Evolutionary conservation across 192 early-diverging fungal species (phyloP).

Genomic region (Chytriomyces sp.): DNA sequence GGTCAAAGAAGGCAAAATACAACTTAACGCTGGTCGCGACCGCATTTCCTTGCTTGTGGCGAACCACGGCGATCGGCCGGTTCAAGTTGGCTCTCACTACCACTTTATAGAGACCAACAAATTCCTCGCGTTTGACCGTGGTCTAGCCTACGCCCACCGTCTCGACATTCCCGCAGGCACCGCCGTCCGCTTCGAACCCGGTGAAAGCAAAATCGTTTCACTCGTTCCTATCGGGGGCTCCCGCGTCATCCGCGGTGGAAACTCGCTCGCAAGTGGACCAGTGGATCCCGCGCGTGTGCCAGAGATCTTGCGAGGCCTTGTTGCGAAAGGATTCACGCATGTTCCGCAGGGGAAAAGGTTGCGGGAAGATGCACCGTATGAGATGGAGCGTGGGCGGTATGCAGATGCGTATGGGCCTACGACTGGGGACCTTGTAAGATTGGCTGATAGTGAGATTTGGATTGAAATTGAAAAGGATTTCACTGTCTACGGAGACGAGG

Average conservation of each 20-base stretch:
- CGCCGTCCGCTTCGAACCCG: slow-evolving; percentile 94
- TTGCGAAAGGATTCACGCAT: slow-evolving; percentile 64
- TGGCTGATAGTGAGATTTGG: slow-evolving; percentile 74
- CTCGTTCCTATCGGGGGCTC: slow-evolving; percentile 84
- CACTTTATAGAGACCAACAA: slow-evolving; percentile 95
- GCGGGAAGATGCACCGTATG: slow-evolving; percentile 55
- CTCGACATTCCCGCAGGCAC: slow-evolving; percentile 94
- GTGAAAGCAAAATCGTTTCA: slow-evolving; percentile 83
- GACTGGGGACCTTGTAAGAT: slow-evolving; percentile 80
- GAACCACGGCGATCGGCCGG: slow-evolving; percentile 92
- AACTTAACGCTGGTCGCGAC: slow-evolving; percentile 76
- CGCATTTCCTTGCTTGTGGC: slow-evolving; percentile 74
- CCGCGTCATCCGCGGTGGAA: slow-evolving; percentile 81
- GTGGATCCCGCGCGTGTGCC: slow-evolving; percentile 48
- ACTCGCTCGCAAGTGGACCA: slow-evolving; percentile 73
- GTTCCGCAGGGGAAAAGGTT: slow-evolving; percentile 51
- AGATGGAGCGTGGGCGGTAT: slow-evolving; percentile 80
- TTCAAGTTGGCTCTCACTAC: slow-evolving; percentile 95
- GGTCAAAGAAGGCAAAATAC: slow-evolving; percentile 61
- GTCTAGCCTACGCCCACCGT: slow-evolving; percentile 78
- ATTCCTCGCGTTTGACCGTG: slow-evolving; percentile 79
- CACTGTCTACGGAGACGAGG: slow-evolving; percentile 92
- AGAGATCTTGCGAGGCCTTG: slow-evolving; percentile 55
- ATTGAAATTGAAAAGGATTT: slow-evolving; percentile 89
- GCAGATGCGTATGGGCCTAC: slow-evolving; percentile 93